Base-by-base conservation (phyloP, 2,329 filamentous ascomycete species). In the Alternaria ventricosa region DNA sequence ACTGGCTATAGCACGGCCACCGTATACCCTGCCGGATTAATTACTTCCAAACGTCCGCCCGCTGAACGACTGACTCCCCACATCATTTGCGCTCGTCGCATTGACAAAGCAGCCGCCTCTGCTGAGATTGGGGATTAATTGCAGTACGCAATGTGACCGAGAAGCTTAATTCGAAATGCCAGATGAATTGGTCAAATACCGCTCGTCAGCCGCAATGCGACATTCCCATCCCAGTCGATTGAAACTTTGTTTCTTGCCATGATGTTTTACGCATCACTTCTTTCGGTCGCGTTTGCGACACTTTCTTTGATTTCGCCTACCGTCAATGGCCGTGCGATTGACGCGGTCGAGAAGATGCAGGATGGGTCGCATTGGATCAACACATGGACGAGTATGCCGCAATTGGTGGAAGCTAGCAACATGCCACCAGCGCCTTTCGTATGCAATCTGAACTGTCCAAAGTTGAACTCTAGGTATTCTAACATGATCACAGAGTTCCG, bases 321-420 rank as follows among this genome's bases (percentile, higher is more conserved):
- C 0, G 36, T 30, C 0, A n/a, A 57, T 23, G 55, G 59, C 4
- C 68, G 60, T 23, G 60, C 63, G 8, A 57, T 55, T 33, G 47
- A 47, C 2, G 12, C 10, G 3, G 30, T 69, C 45, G 60, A 63
- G 3, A 66, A 61, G 25, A 62, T 70, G 50, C 70, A 73, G 49
- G 70, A 72, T 68, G 67, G 23, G 3, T 87, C 7, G 83, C 84
- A 86, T 66, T 90, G 88, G 88, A 83, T 89, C 18, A 84, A 86
- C 61, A 87, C 86, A 1, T 91, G 89, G 89, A 85, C 86, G 0
- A 82, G 87, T 3, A 90, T 90, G 88, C 88, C 88, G 0, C 88
- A 91, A 71, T 78, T 89, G 44, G 87, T 87, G 2, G 89, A 91
- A 70, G 84, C 83, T 9, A 81, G 78, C 54, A 91, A 91, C 67